Percentiles rank a stretch among this genome's conserved stretches.
These are phyloP conservation scores for Chlorella sp. DNA, from an alignment of 139 green algal genomes.

Conservation along the genomic window DNA sequence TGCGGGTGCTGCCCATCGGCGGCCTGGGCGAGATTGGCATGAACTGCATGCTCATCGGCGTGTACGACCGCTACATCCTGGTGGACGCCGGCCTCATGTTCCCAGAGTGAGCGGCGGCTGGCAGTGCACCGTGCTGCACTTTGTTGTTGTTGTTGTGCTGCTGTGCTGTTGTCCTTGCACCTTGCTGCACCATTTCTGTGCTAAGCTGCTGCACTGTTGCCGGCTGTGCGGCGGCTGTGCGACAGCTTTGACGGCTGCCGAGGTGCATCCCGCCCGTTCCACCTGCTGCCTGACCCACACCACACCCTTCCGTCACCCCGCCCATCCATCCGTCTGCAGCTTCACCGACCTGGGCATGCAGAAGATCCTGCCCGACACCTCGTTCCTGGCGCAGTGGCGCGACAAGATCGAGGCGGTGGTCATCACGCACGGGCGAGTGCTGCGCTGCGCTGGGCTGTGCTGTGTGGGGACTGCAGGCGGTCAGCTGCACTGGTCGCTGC, in stretches of 20 bases:
- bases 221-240: too few relatives aligned
- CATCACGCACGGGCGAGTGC: slow-evolving; percentile 90
- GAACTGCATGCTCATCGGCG: slow-evolving; percentile 99
- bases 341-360: slow-evolving; percentile 97
- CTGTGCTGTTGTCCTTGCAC: too few relatives aligned
- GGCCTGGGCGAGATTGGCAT: slow-evolving; percentile 99
- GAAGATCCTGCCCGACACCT: slow-evolving; percentile 97
- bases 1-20: slow-evolving; percentile 96
- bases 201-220: neutral
- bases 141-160: neutral
- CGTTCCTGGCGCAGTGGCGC: slow-evolving; percentile 92
- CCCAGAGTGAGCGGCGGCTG: slow-evolving; percentile 81
- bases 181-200: too few relatives aligned
- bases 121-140: neutral
- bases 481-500: too few relatives aligned
- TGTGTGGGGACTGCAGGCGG: too few relatives aligned
- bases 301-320: neutral
- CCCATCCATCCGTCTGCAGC: slow-evolving; percentile 58
- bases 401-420: slow-evolving; percentile 98
- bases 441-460: too few relatives aligned
- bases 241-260: too few relatives aligned
- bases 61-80: slow-evolving; percentile 97
- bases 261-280: too few relatives aligned
- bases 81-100: slow-evolving; percentile 99
- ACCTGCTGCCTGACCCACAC: neutral